Conservation (phyloP, 1,284 basidiomycete genomes). For the Leccinum subrobustum region DNA sequence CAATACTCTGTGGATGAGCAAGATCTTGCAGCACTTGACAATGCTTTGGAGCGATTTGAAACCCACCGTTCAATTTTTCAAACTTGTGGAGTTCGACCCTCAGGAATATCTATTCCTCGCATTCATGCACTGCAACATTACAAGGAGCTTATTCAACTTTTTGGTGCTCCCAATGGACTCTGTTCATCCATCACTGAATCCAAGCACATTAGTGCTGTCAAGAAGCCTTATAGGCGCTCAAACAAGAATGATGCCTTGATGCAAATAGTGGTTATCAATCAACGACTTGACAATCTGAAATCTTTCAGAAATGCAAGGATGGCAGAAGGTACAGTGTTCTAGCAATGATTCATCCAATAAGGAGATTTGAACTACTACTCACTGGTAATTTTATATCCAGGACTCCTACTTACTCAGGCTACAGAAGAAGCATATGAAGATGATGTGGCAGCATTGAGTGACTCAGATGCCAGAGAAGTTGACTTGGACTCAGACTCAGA, state of each 20-base stretch:
- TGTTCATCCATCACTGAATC: background rate
- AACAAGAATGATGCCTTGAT: background rate
- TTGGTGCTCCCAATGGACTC: background rate
- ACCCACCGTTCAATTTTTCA: background rate
- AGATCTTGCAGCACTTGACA: background rate
- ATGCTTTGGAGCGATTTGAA: background rate
- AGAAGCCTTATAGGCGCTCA: background rate
- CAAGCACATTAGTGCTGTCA: background rate
- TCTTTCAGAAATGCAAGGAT: background rate
- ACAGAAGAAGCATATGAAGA: too few relatives aligned
- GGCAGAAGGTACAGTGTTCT: too few relatives aligned
- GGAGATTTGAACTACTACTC: too few relatives aligned
- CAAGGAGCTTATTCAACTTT: background rate
- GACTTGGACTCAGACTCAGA: too few relatives aligned
- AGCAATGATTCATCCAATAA: too few relatives aligned
- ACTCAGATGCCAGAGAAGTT: too few relatives aligned
- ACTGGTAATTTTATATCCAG: too few relatives aligned
- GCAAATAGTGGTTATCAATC: background rate
- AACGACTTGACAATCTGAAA: background rate
- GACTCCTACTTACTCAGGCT: too few relatives aligned
- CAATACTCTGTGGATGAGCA: background rate
- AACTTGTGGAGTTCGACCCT: background rate
- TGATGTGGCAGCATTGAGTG: too few relatives aligned
- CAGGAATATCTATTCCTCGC: background rate
- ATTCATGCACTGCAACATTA: background rate